These are phyloP conservation scores for Kwoniella shandongensis DNA, from an alignment of 768 basidiomycete species.

Conservation along the genomic window DNA sequence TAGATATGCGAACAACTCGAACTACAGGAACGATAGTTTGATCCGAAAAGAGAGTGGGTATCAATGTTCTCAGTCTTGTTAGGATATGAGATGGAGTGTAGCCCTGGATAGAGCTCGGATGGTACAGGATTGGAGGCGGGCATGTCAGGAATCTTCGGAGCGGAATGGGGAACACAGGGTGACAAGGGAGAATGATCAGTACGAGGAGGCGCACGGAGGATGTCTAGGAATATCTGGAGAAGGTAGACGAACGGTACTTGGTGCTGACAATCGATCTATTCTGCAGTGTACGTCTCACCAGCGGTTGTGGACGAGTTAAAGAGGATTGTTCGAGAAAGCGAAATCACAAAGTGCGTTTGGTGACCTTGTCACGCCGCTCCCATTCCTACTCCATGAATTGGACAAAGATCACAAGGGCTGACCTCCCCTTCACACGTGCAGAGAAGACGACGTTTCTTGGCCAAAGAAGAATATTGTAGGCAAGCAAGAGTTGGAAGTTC, in stretches of 20 bases:
- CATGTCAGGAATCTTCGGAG: too few species aligned
- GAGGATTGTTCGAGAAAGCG: constrained; percentile 85
- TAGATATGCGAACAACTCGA: constrained; percentile 98
- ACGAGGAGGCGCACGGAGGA: neutral
- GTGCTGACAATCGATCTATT: neutral
- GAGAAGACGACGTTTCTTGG: constrained; percentile 98
- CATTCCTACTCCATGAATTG: neutral
- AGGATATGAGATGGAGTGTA: too few species aligned
- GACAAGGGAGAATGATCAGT: too few species aligned
- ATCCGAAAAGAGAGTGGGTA: constrained; percentile 93
- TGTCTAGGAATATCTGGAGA: neutral
- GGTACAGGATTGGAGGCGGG: too few species aligned
- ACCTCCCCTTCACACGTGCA: constrained; percentile 53
- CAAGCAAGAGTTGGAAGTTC: constrained; percentile 95
- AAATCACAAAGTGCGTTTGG: constrained; percentile 79
- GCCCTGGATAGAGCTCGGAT: too few species aligned
- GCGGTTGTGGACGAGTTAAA: constrained; percentile 92
- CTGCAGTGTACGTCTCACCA: constrained; percentile 87
- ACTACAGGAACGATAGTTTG: constrained; percentile 94
- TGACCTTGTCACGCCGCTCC: neutral
- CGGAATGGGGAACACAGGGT: too few species aligned
- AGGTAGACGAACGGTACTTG: neutral
- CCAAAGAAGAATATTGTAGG: constrained; percentile 99
- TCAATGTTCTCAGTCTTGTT: too few species aligned
- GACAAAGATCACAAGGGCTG: constrained; percentile 3